Evolutionary conservation across 148 eudicot genomes (phyloP).

Genomic region (Rhododendron griersonianum): DNA sequence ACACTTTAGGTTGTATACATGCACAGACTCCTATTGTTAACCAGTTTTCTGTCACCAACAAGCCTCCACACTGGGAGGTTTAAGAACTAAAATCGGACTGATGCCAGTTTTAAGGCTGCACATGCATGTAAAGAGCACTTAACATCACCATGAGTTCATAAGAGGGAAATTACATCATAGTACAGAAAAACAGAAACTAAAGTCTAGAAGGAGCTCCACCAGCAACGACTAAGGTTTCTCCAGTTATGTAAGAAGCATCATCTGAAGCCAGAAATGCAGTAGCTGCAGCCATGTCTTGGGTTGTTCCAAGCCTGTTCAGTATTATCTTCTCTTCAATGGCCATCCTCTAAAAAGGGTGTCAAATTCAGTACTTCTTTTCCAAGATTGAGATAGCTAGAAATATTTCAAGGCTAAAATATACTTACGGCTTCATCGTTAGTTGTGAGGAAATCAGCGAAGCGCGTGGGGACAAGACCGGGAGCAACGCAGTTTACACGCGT

Average conservation of each 20-base stretch:
- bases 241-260: conserved; percentile 87
- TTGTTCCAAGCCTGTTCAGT: conserved; percentile 82
- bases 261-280: conserved; percentile 84
- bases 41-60: background rate
- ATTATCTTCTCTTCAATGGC: conserved; percentile 51
- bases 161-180: background rate
- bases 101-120: background rate
- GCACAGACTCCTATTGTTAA: background rate
- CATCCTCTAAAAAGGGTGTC: conserved; percentile 37
- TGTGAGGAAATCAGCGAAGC: conserved; percentile 57
- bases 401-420: background rate
- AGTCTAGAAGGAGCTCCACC: conserved; percentile 88
- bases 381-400: background rate
- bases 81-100: background rate
- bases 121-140: background rate
- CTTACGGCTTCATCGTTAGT: conserved; percentile 49
- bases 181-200: conserved; percentile 8
- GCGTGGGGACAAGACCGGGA: conserved; percentile 93
- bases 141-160: background rate
- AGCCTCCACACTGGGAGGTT: background rate
- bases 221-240: conserved; percentile 78
- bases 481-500: conserved; percentile 93
- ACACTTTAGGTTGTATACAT: background rate
- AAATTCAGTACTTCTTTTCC: background rate
- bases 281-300: conserved; percentile 94